Evolutionary conservation across 192 early-diverging fungal genomes (phyloP).

Genomic region (Coemansia sp.): DNA sequence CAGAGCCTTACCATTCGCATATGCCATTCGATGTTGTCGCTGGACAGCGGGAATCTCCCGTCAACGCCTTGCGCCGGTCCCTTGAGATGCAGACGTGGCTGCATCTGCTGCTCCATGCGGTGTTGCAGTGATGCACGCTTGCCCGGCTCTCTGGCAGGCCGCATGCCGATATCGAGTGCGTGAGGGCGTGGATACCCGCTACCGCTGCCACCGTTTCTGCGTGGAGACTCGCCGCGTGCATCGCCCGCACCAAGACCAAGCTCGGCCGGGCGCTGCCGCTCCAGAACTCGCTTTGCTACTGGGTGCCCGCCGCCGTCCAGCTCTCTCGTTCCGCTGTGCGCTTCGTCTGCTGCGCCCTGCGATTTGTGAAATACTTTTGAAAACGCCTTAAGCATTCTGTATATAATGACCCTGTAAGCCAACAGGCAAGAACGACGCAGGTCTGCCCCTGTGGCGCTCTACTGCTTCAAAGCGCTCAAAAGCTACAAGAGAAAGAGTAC

Average conservation of each 20-base stretch:
- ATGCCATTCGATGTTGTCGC: conserved; percentile 49
- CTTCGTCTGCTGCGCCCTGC: conserved; percentile 31
- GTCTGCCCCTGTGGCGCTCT: conserved; percentile 10
- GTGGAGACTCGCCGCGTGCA: conserved; percentile 4
- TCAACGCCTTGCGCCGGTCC: conserved; percentile 32
- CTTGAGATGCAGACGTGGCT: conserved; percentile 46
- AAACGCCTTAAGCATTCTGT: conserved; percentile 49
- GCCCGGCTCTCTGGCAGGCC: conserved; percentile 13
- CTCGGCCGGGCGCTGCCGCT: conserved; percentile 21
- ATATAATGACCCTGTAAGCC: conserved; percentile 2
- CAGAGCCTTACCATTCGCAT: conserved; percentile 42
- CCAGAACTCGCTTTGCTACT: conserved; percentile 14
- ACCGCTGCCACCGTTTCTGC: conserved; percentile 6
- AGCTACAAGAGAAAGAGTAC: not conserved
- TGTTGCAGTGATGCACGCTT: conserved; percentile 35
- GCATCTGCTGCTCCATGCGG: conserved; percentile 37
- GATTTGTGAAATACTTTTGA: conserved; percentile 52
- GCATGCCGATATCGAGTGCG: conserved; percentile 9
- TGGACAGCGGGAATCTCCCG: conserved; percentile 33
- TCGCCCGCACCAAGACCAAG: conserved; percentile 7
- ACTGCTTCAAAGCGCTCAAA: not conserved
- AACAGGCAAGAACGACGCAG: not conserved
- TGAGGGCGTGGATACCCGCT: conserved; percentile 1
- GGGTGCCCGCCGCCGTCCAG: not conserved
- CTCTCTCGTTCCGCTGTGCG: not conserved